Percentiles rank a stretch among this genome's conserved stretches.
Evolutionary conservation across 2,329 filamentous ascomycete species (phyloP).

Genomic region (Sporothrix inflata): DNA sequence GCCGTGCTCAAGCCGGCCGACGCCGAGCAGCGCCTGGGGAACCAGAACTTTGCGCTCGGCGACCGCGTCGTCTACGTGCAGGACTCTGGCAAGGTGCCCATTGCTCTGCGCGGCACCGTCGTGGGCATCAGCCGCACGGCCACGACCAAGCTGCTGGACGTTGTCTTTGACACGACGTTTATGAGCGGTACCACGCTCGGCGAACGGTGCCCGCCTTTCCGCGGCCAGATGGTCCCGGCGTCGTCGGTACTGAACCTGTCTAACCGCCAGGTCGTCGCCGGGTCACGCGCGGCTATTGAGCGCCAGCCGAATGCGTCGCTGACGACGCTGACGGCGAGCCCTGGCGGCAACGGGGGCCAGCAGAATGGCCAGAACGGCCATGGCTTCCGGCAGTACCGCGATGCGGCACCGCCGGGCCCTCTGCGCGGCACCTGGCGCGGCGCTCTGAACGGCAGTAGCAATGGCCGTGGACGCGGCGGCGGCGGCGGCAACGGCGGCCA

Average conservation of each 20-base stretch:
- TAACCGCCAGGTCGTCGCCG: slow-evolving; percentile 76
- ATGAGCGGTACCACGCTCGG: slow-evolving; percentile 96
- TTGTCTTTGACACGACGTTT: slow-evolving; percentile 92
- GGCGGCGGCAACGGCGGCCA: slow-evolving; percentile 39
- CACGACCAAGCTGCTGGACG: slow-evolving; percentile 79
- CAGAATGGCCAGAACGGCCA: slow-evolving; percentile 36
- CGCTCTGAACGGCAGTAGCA: slow-evolving; percentile 53
- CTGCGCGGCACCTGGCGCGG: slow-evolving; percentile 62
- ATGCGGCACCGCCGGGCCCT: slow-evolving; percentile 58
- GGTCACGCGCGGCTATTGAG: slow-evolving; percentile 61
- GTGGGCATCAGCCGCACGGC: slow-evolving; percentile 89
- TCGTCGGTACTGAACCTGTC: slow-evolving; percentile 89
- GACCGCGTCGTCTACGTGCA: slow-evolving; percentile 93
- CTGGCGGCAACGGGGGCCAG: slow-evolving; percentile 46
- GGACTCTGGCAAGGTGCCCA: slow-evolving; percentile 91
- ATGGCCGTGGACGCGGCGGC: slow-evolving; percentile 47
- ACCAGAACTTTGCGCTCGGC: slow-evolving; percentile 81
- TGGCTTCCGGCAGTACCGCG: slow-evolving; percentile 61
- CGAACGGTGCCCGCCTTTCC: slow-evolving; percentile 88
- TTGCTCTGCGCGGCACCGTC: slow-evolving; percentile 90
- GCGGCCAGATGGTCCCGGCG: slow-evolving; percentile 86
- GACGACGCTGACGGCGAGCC: slow-evolving; percentile 52
- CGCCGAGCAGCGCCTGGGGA: slow-evolving; percentile 87
- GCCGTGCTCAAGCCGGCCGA: slow-evolving; percentile 92
- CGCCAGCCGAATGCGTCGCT: slow-evolving; percentile 53